Conservation (phyloP, 192 early-diverging fungal genomes). For the Coemansia sp. region DNA sequence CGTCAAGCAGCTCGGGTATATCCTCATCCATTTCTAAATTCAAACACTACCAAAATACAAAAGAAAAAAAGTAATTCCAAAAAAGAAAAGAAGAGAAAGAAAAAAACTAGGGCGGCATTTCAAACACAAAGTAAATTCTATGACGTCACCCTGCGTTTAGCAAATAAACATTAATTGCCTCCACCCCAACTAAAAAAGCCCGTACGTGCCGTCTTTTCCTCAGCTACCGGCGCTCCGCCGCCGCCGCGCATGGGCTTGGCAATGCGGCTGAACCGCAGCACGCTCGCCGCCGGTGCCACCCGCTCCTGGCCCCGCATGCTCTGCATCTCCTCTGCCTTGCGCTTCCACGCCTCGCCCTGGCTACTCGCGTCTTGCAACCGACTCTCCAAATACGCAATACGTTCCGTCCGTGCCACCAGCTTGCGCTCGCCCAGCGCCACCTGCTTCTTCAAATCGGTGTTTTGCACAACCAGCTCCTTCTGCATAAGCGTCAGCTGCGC, state of each 20-base stretch:
- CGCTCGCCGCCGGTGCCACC: conserved; percentile 18
- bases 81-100: conserved; percentile 1
- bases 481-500: conserved; percentile 96
- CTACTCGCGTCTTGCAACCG: conserved; percentile 72
- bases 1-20: conserved; percentile 38
- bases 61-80: neutral
- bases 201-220: conserved; percentile 32
- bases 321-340: conserved; percentile 68
- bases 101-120: neutral
- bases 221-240: conserved; percentile 42
- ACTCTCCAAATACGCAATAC: conserved; percentile 86
- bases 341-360: conserved; percentile 75
- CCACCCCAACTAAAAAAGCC: conserved; percentile 47
- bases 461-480: conserved; percentile 95
- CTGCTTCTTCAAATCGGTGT: conserved; percentile 95
- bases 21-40: conserved; percentile 30
- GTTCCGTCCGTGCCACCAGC: conserved; percentile 87
- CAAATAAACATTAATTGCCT: neutral
- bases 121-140: neutral
- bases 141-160: too few relatives aligned
- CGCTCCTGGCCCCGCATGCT: conserved; percentile 29
- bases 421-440: conserved; percentile 86
- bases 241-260: conserved; percentile 93
- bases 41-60: conserved; percentile 2
- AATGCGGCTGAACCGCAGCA: conserved; percentile 71